Evolutionary conservation across 2,329 filamentous ascomycete genomes (phyloP), one percentile per base, ranked within the genome.

Genomic region (Phoma herbarum): DNA sequence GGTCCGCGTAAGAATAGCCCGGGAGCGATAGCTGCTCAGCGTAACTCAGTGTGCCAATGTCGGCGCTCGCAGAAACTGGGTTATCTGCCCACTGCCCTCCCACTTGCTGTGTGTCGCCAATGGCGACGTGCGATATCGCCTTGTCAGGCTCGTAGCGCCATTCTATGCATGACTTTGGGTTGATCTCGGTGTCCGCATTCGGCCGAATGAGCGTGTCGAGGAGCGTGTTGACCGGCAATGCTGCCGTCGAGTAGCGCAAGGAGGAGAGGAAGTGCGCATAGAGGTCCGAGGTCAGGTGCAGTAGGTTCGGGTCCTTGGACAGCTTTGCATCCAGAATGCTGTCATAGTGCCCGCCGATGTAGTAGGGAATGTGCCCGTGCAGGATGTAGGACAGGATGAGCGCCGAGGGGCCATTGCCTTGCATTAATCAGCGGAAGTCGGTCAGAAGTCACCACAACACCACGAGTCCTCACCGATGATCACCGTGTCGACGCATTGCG

Each of bases 381-480:
- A 88, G 81, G 42, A 88, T 86, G 71, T 85, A 88, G 44, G 85
- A 87, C 33, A 88, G 79, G 64, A 87, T 84, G 75, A 88, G 80
- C 50, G 86, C 84, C 49, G 86, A 85, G 44, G 86, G 86, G 55
- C 86, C 86, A 70, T 86, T 87, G 68, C 86, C 86, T 87, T 63
- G 23, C 0, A 68, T 68, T 67, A 64, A 67, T 75, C 60, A 76
- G 70, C 66, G 25, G 23, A 22, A 18, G 35, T 47, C 20, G 1
- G 22, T 29, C 23, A 18, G 10, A 41, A 39, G 8, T 23, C 10
- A 11, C 20, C 33, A 14, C 26, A 18, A 23, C 10, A 22, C 10
- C 14, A 33, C 31, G 22, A 6, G 9, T 16, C 25, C 61, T 22
- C 61, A 77, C 76, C 76, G 61, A 78, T 73, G 62, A 79, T 75